Conservation (phyloP, 2,329 filamentous ascomycete genomes). For the Fusarium sp. region DNA sequence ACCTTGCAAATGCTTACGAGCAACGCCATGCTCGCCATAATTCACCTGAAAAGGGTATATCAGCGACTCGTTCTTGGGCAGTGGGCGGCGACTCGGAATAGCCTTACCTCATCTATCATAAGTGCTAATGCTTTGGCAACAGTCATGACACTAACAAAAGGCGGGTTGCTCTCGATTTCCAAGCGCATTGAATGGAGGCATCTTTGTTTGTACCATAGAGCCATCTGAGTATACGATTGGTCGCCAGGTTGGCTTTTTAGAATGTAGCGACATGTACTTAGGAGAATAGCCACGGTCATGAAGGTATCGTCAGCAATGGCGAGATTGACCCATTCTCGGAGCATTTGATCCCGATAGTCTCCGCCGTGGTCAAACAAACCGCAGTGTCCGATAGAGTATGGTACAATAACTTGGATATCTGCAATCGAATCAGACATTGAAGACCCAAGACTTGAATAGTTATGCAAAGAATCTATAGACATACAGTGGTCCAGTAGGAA, state of each 20-base stretch:
- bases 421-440: background rate
- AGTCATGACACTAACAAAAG: background rate
- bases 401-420: conserved; percentile 14
- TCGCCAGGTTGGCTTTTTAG: background rate
- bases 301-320: conserved; percentile 9
- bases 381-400: conserved; percentile 1
- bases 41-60: no score
- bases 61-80: no score
- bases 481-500: conserved; percentile 18
- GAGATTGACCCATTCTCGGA: conserved; percentile 19
- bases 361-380: background rate
- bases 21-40: no score
- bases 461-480: no score
- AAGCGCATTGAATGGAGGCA: background rate
- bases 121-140: conserved; percentile 10
- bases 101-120: conserved; percentile 9
- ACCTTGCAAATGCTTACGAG: no score
- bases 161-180: background rate
- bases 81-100: no score
- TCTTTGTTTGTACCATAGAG: conserved; percentile 14
- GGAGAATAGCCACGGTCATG: conserved; percentile 5
- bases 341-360: background rate
- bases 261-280: conserved; percentile 6
- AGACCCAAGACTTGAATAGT: no score
- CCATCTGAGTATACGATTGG: background rate